Percentiles rank a stretch among this genome's conserved stretches.
Evolutionary conservation across 257 asterid species (phyloP).

Genomic region (Ballota nigra): DNA sequence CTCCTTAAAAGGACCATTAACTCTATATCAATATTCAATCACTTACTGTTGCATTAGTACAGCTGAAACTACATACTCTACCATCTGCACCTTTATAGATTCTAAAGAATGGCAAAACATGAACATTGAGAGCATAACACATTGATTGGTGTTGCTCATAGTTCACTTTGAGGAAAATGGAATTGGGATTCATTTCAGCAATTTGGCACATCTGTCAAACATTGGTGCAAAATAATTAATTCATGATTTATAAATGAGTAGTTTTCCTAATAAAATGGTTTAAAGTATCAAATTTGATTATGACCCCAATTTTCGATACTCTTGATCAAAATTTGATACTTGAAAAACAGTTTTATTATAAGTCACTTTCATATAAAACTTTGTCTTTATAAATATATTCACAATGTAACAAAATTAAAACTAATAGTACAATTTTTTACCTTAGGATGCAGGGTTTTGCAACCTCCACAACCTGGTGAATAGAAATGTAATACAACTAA

Average conservation of each 20-base stretch:
- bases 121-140: slow-evolving; percentile 63
- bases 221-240: not conserved
- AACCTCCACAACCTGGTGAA: slow-evolving; percentile 95
- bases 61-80: slow-evolving; percentile 73
- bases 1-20: too few relatives aligned
- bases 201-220: slow-evolving; percentile 72
- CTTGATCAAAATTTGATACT: too few relatives aligned
- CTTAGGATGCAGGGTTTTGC: slow-evolving; percentile 89
- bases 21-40: not conserved
- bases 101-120: slow-evolving; percentile 78
- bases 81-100: slow-evolving; percentile 77
- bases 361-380: too few relatives aligned
- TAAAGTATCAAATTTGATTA: too few relatives aligned
- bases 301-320: too few relatives aligned
- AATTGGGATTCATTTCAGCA: slow-evolving; percentile 69
- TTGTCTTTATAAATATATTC: not conserved
- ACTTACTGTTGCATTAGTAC: slow-evolving; percentile 87
- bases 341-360: too few relatives aligned
- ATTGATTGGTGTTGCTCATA: slow-evolving; percentile 60
- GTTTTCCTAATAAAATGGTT: too few relatives aligned
- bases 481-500: slow-evolving; percentile 70
- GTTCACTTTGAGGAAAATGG: slow-evolving; percentile 68
- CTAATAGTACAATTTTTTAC: slow-evolving; percentile 21
- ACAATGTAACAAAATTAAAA: not conserved
- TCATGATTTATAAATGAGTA: not conserved